A percentile compares a stretch with the other conserved stretches of the same genome.
Conservation (phyloP, 768 basidiomycete genomes). For the Harrya chromipes region DNA sequence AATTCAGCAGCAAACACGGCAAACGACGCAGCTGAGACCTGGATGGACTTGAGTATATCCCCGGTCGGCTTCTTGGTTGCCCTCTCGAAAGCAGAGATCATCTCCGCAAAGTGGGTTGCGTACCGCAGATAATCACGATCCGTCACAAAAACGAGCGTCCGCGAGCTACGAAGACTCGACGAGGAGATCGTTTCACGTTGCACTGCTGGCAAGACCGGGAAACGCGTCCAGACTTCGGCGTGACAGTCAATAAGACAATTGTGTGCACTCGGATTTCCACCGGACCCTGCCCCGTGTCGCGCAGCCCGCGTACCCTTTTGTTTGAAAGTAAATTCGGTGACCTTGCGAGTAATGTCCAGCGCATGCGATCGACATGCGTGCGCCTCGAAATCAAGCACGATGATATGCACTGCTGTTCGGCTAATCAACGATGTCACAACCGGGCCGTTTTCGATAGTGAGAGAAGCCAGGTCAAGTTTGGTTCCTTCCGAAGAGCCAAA, state of each 20-base stretch:
- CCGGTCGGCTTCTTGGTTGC: slow-evolving; percentile 52
- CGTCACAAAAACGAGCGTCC: slow-evolving; percentile 44
- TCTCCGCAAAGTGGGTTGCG: slow-evolving; percentile 41
- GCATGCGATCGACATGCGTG: slow-evolving; percentile 40
- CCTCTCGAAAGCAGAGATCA: slow-evolving; percentile 47
- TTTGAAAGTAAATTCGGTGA: slow-evolving; percentile 55
- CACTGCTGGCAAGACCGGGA: slow-evolving; percentile 54
- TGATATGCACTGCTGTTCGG: slow-evolving; percentile 41
- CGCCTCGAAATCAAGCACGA: slow-evolving; percentile 36
- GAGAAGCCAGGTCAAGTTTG: slow-evolving; percentile 30
- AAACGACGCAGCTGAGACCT: slow-evolving; percentile 33
- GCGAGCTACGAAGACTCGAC: slow-evolving; percentile 30
- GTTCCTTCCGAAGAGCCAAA: slow-evolving; percentile 53
- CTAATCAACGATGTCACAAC: slow-evolving; percentile 45
- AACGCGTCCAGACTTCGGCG: slow-evolving; percentile 57
- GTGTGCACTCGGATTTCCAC: slow-evolving; percentile 29
- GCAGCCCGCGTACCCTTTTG: slow-evolving; percentile 34
- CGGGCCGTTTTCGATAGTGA: slow-evolving; percentile 21
- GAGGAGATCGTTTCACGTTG: slow-evolving; percentile 42
- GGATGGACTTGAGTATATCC: slow-evolving; percentile 38
- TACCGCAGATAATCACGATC: slow-evolving; percentile 36
- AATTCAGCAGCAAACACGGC: slow-evolving; percentile 23
- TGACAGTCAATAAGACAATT: slow-evolving; percentile 56
- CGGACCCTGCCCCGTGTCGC: slow-evolving; percentile 1
- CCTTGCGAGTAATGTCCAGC: slow-evolving; percentile 51